A percentile compares a stretch with the other conserved stretches of the same genome.
These are phyloP conservation scores for Kingdonia uniflora DNA, from an alignment of 164 flowering plant genomes.

Conservation along the genomic window DNA sequence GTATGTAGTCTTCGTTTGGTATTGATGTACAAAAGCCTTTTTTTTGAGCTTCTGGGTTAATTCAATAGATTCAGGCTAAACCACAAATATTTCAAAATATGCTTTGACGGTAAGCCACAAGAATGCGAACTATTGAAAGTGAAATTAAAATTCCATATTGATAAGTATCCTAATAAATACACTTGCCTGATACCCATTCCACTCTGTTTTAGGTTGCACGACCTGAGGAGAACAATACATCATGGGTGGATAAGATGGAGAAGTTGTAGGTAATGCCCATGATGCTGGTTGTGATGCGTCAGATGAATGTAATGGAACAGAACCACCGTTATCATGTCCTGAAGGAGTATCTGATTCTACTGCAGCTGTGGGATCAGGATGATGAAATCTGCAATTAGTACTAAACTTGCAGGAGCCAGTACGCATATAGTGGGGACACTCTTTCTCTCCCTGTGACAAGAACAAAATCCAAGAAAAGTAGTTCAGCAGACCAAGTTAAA, in stretches of 20 bases:
- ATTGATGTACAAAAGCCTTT: neutral
- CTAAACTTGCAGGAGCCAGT: constrained; percentile 95
- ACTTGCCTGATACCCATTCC: constrained; percentile 51
- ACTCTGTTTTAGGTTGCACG: constrained; percentile 21
- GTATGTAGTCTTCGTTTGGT: neutral
- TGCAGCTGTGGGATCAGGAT: constrained; percentile 45
- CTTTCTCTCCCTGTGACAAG: constrained; percentile 76
- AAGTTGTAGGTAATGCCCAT: constrained; percentile 35
- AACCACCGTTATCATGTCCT: constrained; percentile 10
- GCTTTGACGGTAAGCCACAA: neutral
- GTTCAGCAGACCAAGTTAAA: neutral
- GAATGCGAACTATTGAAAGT: neutral
- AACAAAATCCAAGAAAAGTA: neutral
- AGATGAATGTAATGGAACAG: constrained; percentile 18
- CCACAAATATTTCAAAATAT: neutral
- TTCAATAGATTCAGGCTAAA: neutral
- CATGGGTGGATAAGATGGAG: constrained; percentile 52
- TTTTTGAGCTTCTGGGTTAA: neutral
- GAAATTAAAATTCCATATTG: constrained; percentile 63
- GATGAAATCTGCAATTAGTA: constrained; percentile 85
- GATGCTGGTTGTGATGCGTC: constrained; percentile 1
- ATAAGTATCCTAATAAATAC: too few species aligned
- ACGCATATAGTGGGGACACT: constrained; percentile 79
- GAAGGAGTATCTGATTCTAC: too few species aligned
- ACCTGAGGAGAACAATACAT: constrained; percentile 49